Base-by-base conservation (phyloP, 2,329 filamentous ascomycete genomes). In the Colletotrichum aenigma region DNA sequence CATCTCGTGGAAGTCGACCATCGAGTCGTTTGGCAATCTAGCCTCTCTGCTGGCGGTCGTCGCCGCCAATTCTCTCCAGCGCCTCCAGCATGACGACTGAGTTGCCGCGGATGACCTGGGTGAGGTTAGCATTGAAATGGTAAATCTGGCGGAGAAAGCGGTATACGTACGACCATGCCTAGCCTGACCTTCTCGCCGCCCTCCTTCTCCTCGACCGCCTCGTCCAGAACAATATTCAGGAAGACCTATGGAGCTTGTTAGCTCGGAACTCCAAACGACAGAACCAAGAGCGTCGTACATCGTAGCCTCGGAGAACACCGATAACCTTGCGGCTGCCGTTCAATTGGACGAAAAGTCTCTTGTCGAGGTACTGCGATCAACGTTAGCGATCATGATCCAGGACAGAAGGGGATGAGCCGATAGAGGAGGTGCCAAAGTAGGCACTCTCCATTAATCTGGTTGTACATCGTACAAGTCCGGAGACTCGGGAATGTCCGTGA, bases 281-380 rank as follows among this genome's bases (percentile, higher is more conserved):
- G 1, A 52, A 26, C n/a, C 32, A 18, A 18, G 34, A 21, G 9
- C 18, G 64, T 82, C 94, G 79, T 88, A 98, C 97, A 92, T 99
- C 97, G 86, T 98, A 99, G 76, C 97, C 97, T 79, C 97, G 93
- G 74, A 99, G 91, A 67, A 98, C 91, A 71, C 97, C 97, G 85
- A 98, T 95, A 77, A 99, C 96, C 87, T 98, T 98, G 85, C 97
- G 94, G 86, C 96, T 98, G 83, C 97, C 97, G 87, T 99, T 99
- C 70, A 99, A 89, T 86, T 99, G 96, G 79, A 98, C 96, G 86
- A 98, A 98, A 83, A 99, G 92, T 87, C 96, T 92, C 92, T 99
- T 99, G 90, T 99, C 97, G 87, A 99, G 96, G 87, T 99, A 99
- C 97, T 99, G 81, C 66, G 67, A 26, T 26, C 48, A 5, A 10